Percentiles rank a stretch among this genome's conserved stretches.
phyloP scores from a whole-genome alignment of 257 asterid species.

The Sherardia arvensis region DNA sequence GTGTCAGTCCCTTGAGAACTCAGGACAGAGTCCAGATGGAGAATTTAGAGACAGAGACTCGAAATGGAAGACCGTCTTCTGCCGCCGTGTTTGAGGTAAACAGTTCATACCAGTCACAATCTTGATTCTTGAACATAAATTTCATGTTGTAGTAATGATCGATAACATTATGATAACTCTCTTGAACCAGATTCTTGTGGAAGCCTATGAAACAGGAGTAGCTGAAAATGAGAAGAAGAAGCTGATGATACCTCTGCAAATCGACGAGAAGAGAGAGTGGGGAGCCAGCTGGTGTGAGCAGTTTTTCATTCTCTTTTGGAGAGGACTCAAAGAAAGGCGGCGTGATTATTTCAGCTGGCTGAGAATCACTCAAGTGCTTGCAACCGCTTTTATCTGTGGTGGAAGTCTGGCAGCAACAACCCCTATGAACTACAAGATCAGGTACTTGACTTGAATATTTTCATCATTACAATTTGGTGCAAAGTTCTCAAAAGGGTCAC shows the following conservation, averaged over 20 bases:
- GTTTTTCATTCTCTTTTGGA: constrained; percentile 54
- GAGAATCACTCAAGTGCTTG: constrained; percentile 80
- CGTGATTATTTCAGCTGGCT: constrained; percentile 91
- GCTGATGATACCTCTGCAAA: constrained; percentile 35
- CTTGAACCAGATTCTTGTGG: constrained; percentile 62
- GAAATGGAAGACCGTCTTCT: constrained; percentile 54
- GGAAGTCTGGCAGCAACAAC: constrained; percentile 65
- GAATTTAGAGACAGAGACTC: constrained; percentile 33
- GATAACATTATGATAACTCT: constrained; percentile 9
- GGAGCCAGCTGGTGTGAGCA: constrained; percentile 92
- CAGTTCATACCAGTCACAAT: no score
- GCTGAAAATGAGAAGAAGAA: constrained; percentile 65
- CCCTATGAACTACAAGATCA: constrained; percentile 69
- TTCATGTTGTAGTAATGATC: no score
- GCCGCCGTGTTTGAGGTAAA: constrained; percentile 47
- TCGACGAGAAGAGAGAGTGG: constrained; percentile 78
- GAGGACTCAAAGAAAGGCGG: constrained; percentile 83
- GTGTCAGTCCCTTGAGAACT: constrained; percentile 72
- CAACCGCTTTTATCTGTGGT: constrained; percentile 89
- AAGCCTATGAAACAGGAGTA: constrained; percentile 61
- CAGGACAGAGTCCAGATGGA: constrained; percentile 60
- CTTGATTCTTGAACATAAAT: no score
- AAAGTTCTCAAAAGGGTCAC: not conserved
- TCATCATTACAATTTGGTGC: not conserved
- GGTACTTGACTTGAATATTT: constrained; percentile 9